Evolutionary conservation across 1,139 yeast species (phyloP), one percentile per base, ranked within the genome.

Genomic region (Blastobotrys serpentis): DNA sequence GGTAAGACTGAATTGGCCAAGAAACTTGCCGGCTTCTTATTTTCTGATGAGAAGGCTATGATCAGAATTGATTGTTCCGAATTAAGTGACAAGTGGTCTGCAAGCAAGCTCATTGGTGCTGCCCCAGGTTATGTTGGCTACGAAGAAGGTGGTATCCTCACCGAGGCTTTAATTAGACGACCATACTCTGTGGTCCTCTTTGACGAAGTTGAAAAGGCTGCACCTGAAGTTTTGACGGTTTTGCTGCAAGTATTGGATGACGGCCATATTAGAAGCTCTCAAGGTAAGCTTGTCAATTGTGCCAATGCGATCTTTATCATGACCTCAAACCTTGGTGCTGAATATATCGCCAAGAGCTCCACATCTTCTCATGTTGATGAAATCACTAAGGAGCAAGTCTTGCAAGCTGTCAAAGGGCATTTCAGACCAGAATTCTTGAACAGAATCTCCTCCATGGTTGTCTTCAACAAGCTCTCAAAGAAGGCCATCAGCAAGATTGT

Each of bases 201-300:
- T 63, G 98, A 92, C 71, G 98, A 92, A 71, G 95, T 92, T 50
- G 98, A 92, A 65, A 92, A 92, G 71, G 99, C 98, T n/a, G 96
- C 96, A 2, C 98, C 98, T 1, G 98, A 92, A 67, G 98, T 94
- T 1, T 76, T 92, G 67, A 94, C 96, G 3, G 83, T 92, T 17
- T 75, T 92, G 61, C 76, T 92, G 60, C 98, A 92, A 67, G 81
- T 92, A 69, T 75, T 92, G 54, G 99, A 94, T 64, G 99, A 94
- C 68, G 99, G 98, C 63, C 82, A 96, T 70, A 82, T 94, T 50
- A 87, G 97, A 21, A 85, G 96, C 19, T 88, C 96, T 46, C 89
- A 86, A 65, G 98, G 98, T 63, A 89, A 90, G 63, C 81, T 88
- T 30, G 85, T 94, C 59, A 90, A 90, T 70, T 89, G 96, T 59